phyloP scores from a whole-genome alignment of 208 protist genomes.

The Crithidia brevicula region DNA sequence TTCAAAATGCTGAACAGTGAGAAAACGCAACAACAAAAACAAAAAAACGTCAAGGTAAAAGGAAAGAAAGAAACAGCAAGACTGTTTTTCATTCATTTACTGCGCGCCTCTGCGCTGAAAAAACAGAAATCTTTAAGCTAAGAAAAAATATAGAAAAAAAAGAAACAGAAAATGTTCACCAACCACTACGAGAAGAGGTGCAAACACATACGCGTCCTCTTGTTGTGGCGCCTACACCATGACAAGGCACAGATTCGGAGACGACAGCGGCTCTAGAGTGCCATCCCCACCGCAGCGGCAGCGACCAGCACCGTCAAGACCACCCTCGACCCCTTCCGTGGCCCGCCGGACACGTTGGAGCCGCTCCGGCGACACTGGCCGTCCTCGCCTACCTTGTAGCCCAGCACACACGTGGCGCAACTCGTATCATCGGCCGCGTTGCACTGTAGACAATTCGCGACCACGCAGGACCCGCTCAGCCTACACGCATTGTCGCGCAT shows the following conservation, averaged over 20 bases:
- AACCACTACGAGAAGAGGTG: too few relatives aligned
- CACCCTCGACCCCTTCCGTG: too few relatives aligned
- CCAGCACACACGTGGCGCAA: neutral
- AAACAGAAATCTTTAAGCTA: too few relatives aligned
- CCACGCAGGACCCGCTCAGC: constrained; percentile 5
- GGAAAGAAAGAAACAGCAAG: neutral
- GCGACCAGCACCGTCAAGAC: neutral
- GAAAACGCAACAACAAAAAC: constrained; percentile 2
- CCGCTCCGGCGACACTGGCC: neutral
- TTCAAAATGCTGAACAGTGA: too few relatives aligned
- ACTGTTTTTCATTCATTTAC: neutral
- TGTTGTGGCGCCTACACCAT: too few relatives aligned
- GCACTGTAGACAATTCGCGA: constrained; percentile 1
- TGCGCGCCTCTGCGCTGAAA: neutral
- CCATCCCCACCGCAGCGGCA: too few relatives aligned
- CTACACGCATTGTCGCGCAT: constrained; percentile 1
- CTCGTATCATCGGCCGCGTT: neutral
- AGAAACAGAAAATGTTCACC: too few relatives aligned
- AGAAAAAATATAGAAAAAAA: too few relatives aligned
- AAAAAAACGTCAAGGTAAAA: constrained; percentile 19
- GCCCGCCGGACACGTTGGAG: too few relatives aligned
- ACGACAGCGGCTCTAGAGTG: too few relatives aligned
- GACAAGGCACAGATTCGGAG: too few relatives aligned
- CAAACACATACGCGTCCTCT: too few relatives aligned
- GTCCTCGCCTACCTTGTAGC: neutral